Percentiles rank a stretch among this genome's conserved stretches.
These are phyloP conservation scores for Penicillium sumatraense DNA, from an alignment of 2,329 filamentous ascomycete species.

Conservation along the genomic window DNA sequence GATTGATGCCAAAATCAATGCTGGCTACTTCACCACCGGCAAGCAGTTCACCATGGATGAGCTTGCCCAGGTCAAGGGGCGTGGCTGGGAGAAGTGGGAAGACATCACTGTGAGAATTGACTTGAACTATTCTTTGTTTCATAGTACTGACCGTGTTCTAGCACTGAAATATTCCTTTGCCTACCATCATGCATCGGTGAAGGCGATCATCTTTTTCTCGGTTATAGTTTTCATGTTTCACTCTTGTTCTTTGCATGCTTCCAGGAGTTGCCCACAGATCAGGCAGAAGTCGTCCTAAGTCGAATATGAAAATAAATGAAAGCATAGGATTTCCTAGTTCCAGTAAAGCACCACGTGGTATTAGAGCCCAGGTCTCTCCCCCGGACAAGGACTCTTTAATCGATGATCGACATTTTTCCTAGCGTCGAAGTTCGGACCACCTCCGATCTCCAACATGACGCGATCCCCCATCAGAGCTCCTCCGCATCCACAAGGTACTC, in stretches of 20 bases:
- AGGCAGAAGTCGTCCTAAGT: background rate
- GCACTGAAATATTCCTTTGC: slow-evolving; percentile 22
- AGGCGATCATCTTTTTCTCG: background rate
- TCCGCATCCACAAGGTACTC: too few species aligned
- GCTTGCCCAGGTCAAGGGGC: slow-evolving; percentile 80
- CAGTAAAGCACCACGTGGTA: too few species aligned
- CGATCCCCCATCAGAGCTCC: background rate
- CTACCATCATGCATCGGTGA: slow-evolving; percentile 46
- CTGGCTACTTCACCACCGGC: slow-evolving; percentile 84
- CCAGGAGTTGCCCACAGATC: background rate
- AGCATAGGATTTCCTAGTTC: background rate
- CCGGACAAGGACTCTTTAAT: too few species aligned
- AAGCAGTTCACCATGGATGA: slow-evolving; percentile 88
- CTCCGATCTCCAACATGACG: background rate
- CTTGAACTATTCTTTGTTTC: background rate
- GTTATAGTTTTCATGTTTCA: background rate
- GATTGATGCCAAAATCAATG: slow-evolving; percentile 97
- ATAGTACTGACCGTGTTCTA: slow-evolving; percentile 7
- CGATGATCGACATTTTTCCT: background rate
- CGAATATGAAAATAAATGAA: background rate
- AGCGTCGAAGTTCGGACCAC: background rate
- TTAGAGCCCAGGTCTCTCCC: too few species aligned
- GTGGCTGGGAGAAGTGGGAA: slow-evolving; percentile 79
- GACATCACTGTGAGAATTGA: slow-evolving; percentile 48
- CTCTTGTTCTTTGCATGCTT: background rate